Base-by-base conservation (phyloP, 768 basidiomycete genomes). In the Lactifluus echinatus region DNA sequence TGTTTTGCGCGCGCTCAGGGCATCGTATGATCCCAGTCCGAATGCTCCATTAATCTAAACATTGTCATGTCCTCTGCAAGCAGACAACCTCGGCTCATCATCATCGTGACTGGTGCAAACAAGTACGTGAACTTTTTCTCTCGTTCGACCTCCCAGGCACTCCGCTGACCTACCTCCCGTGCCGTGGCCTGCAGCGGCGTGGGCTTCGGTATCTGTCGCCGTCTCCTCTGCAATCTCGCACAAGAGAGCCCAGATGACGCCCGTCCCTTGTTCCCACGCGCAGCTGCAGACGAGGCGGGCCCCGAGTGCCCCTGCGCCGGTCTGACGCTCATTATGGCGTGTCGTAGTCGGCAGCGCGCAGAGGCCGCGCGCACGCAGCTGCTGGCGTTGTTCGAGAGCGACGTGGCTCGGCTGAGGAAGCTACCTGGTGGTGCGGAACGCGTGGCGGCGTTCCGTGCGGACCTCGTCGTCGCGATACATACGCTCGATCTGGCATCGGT, bases 151-250 rank as follows among this genome's bases (percentile, higher is more conserved):
- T 28, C n/a, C 31, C 33, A 8, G 8, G 19, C 6, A 26, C 24
- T 34, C 36, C 1, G 26, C 53, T 46, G n/a, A 53, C 21, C 21
- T 19, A 40, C 34, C 2, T 26, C 4, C 36, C 11, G n/a, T 11
- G 7, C 26, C 14, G 15, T n/a, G n/a, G n/a, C n/a, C n/a, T n/a
- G 31, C 67, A 93, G 90, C 37, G 91, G 91, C 55, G 77, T 93
- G 17, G 91, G 91, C 15, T 87, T 85, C 67, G 89, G 87, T 12
- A 85, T 88, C 43, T 91, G 89, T 71, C 81, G 85, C 59, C 84
- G 91, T 46, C 76, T 93, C 7, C 75, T 93, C 44, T 70, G 75
- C 62, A 84, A 90, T 64, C 73, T 92, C 17, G 79, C 79, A n/a
- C 72, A 74, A 40, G 65, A 67, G 14, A 66, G 66, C 55, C 79